Percentiles rank a stretch among this genome's conserved stretches.
Conservation (phyloP, 176 grass and related monocot genomes). For the Rhynchospora pubera region DNA sequence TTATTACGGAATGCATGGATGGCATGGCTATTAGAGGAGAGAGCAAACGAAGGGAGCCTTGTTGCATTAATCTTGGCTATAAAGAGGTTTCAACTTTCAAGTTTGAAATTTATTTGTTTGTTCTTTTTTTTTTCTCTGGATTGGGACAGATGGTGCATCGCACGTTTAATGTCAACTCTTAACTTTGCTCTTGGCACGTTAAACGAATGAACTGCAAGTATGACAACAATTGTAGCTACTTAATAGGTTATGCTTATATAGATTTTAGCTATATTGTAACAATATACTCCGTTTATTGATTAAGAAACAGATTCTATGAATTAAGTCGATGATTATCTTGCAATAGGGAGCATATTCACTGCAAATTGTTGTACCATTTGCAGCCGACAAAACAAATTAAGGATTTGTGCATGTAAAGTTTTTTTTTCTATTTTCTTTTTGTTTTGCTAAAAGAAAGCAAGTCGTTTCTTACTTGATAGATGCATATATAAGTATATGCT, state of each 20-base stretch:
- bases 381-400: neutral
- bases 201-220: neutral
- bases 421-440: neutral
- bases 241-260: neutral
- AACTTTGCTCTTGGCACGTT: slow-evolving; percentile 14
- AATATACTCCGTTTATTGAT: neutral
- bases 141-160: slow-evolving; percentile 6
- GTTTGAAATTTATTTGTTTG: neutral
- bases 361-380: slow-evolving; percentile 1
- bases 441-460: neutral
- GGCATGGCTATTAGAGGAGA: neutral
- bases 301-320: neutral
- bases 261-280: neutral
- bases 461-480: neutral
- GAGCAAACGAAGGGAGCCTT: neutral
- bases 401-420: neutral
- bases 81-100: slow-evolving; percentile 3
- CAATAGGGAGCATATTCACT: too few species aligned
- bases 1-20: neutral
- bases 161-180: slow-evolving; percentile 7
- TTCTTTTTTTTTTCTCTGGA: neutral
- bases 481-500: neutral
- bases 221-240: neutral
- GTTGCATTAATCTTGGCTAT: neutral
- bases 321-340: neutral